These are phyloP conservation scores for Neurospora intermedia DNA, from an alignment of 495 filamentous ascomycete species.

Conservation along the genomic window DNA sequence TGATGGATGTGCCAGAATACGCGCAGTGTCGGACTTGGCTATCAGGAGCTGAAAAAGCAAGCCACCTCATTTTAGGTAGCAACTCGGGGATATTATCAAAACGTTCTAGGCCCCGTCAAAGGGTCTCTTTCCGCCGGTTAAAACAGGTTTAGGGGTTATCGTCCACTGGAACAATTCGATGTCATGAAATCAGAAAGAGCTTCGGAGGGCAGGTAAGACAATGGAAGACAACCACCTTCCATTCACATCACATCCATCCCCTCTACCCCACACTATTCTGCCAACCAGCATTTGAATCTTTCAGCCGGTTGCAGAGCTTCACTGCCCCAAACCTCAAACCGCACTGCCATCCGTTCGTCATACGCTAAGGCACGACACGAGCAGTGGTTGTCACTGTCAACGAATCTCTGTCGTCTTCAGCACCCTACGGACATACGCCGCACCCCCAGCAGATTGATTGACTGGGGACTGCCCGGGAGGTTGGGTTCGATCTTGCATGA, in stretches of 20 bases:
- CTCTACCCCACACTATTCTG: background rate
- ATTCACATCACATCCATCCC: background rate
- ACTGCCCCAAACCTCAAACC: no score
- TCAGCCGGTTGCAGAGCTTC: no score
- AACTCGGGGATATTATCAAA: background rate
- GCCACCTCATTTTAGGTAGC: background rate
- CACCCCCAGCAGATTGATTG: background rate
- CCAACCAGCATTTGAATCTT: background rate
- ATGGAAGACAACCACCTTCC: background rate
- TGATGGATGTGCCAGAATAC: background rate
- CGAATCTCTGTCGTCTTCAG: background rate
- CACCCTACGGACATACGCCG: background rate
- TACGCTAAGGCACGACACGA: no score
- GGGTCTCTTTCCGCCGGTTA: background rate
- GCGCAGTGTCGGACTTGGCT: no score
- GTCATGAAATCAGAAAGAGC: background rate
- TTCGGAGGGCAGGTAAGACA: background rate
- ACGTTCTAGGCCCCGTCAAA: background rate
- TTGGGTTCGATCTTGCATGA: background rate
- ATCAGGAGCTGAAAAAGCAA: no score
- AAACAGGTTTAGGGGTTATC: background rate
- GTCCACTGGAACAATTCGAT: background rate
- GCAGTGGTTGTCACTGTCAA: no score
- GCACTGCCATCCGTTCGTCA: no score
- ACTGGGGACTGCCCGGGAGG: background rate